A percentile compares a stretch with the other conserved stretches of the same genome.
Conservation (phyloP, 331 rosid genomes). For the Quercus tomentella region DNA sequence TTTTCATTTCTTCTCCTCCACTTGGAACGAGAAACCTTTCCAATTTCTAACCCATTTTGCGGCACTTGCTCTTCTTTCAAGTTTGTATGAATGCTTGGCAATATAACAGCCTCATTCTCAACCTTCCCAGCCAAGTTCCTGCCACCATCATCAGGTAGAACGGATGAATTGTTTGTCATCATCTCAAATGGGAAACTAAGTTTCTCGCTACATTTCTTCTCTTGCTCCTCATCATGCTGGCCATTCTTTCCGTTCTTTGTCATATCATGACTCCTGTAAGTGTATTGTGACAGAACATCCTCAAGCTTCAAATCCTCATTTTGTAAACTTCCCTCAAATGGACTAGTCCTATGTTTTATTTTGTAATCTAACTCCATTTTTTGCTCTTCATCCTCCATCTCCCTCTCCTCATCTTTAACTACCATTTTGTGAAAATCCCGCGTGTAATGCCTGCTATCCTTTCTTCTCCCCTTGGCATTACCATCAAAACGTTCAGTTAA, state of each 20-base stretch:
- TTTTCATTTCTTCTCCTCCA: not conserved
- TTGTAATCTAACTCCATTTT: not conserved
- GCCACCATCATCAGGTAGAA: not conserved
- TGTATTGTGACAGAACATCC: not conserved
- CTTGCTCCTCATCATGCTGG: not conserved
- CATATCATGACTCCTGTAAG: not conserved
- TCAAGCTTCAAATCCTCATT: not conserved
- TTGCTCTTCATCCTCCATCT: not conserved
- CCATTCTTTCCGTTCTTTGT: not conserved
- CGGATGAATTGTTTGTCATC: not conserved
- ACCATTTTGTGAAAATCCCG: too few species aligned
- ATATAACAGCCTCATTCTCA: not conserved
- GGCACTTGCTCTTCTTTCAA: not conserved
- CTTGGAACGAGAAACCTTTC: not conserved
- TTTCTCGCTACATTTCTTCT: not conserved
- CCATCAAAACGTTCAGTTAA: not conserved
- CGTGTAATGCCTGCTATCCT: not conserved
- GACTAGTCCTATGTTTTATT: not conserved
- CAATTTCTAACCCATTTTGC: not conserved
- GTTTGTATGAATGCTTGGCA: not conserved
- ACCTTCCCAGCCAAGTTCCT: not conserved
- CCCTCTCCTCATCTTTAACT: not conserved
- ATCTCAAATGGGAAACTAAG: not conserved
- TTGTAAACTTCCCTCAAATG: not conserved
- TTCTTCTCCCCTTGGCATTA: not conserved